Base-by-base conservation (phyloP, 257 asterid genomes). In the Jasminum sambac region DNA sequence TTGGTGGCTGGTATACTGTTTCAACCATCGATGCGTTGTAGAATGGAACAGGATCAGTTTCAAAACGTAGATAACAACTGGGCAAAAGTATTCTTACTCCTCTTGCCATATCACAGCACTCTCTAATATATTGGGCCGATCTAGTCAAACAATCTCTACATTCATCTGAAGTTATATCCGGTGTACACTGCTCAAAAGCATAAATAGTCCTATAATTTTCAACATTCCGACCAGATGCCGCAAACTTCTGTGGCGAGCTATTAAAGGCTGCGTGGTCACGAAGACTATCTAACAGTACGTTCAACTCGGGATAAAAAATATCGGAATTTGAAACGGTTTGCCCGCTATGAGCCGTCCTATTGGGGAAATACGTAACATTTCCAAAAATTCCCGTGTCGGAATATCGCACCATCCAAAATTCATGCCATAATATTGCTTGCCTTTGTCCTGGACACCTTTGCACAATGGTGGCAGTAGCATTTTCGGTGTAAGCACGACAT, bases 21-120 rank as follows among this genome's bases (percentile, higher is more conserved):
- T 72, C 24, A 13, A 46, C n/a, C 21, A n/a, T 7, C 42, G 36
- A 8, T 2, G 38, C 42, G 0, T 2, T 21, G 16, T 43, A 72
- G 71, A 72, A 72, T 38, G 43, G 66, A n/a, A 6, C 24, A 23
- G 36, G 59, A 25, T 11, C 24, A 25, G 6, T n/a, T 43, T 80
- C 76, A 13, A 68, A 72, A 46, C 76, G 68, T 6, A 72, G 44
- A 39, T 57, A 41, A 64, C 84, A 79, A 72, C 76, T 80, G 0
- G 50, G 5, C 12, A 38, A 23, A 4, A 72, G 1, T 11, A 76
- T 67, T 41, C 76, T 72, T 2, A 60, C 81, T 59, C 80, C 83
- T 0, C 0, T 21, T 1, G 36, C 17, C 0, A 62, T 58, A 39
- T 4, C 41, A 17, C 74, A 68, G 11, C 70, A 81, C 0, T 0